Percentiles rank a stretch among this genome's conserved stretches.
phyloP scores from a whole-genome alignment of 2,329 filamentous ascomycete species.

The Fusarium bactridioides region DNA sequence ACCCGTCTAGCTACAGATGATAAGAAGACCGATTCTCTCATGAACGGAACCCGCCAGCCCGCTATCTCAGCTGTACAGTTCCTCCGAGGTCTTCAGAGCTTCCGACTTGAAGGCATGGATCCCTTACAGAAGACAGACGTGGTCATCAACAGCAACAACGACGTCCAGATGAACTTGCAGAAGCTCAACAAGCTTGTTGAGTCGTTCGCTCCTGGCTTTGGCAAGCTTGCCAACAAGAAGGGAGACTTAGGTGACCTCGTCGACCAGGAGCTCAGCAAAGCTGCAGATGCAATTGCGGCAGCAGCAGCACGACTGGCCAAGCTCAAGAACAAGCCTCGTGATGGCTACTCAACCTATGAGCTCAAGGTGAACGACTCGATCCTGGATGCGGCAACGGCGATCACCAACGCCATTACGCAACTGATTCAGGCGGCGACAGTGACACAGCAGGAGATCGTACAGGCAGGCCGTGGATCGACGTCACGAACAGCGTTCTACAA shows the following conservation, averaged over 20 bases:
- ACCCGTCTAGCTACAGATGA: constrained; percentile 93
- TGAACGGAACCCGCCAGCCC: constrained; percentile 82
- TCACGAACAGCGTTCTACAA: constrained; percentile 97
- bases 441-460: constrained; percentile 96
- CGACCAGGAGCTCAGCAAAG: constrained; percentile 89
- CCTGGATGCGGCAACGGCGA: constrained; percentile 88
- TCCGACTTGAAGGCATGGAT: constrained; percentile 90
- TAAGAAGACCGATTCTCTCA: constrained; percentile 87
- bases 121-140: constrained; percentile 94
- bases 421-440: constrained; percentile 94
- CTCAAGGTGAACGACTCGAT: constrained; percentile 96
- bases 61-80: constrained; percentile 90
- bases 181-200: constrained; percentile 93
- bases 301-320: constrained; percentile 89
- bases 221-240: constrained; percentile 78
- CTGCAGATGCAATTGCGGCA: constrained; percentile 93
- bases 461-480: constrained; percentile 86
- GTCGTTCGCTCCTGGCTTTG: constrained; percentile 86
- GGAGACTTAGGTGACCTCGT: constrained; percentile 94
- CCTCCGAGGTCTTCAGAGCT: constrained; percentile 93
- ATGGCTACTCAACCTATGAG: constrained; percentile 95
- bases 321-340: constrained; percentile 94
- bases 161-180: constrained; percentile 93
- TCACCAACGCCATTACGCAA: constrained; percentile 91
- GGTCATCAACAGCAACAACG: constrained; percentile 96